These are phyloP conservation scores for Pseudopithomyces maydicus DNA, from an alignment of 2,329 filamentous ascomycete species.

Conservation along the genomic window DNA sequence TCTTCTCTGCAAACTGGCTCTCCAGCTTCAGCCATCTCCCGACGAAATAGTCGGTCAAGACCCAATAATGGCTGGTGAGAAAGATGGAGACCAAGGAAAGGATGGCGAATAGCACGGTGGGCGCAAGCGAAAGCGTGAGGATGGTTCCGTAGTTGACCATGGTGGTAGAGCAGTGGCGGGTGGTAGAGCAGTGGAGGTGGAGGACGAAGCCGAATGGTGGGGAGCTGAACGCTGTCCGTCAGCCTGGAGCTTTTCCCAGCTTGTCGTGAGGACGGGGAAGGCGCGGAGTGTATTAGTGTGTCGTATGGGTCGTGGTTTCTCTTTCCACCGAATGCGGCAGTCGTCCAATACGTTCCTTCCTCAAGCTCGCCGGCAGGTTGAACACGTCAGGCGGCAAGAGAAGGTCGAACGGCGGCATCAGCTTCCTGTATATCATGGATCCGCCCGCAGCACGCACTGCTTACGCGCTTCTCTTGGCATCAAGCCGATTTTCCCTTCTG, in stretches of 20 bases:
- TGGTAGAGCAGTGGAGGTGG: background rate
- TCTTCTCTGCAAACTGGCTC: constrained; percentile 22
- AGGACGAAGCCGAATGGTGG: background rate
- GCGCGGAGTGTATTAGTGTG: background rate
- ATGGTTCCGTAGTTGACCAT: constrained; percentile 14
- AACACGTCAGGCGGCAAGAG: background rate
- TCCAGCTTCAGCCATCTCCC: constrained; percentile 23
- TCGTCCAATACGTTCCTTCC: background rate
- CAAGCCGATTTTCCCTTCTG: constrained; percentile 2
- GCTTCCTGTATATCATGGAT: constrained; percentile 3
- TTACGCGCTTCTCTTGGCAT: constrained; percentile 2
- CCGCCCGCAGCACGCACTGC: background rate
- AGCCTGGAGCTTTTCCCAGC: too few relatives aligned
- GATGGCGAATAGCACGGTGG: constrained; percentile 29
- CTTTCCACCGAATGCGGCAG: background rate
- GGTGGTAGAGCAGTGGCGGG: background rate
- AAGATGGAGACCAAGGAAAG: constrained; percentile 34
- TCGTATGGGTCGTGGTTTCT: background rate
- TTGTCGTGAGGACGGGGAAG: too few relatives aligned
- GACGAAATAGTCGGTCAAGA: constrained; percentile 34
- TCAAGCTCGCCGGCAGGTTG: background rate
- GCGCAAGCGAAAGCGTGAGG: constrained; percentile 28
- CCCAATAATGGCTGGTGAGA: constrained; percentile 37
- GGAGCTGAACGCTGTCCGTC: too few relatives aligned
- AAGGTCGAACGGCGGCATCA: background rate